These are phyloP conservation scores for Cryphonectria japonica DNA, from an alignment of 2,329 filamentous ascomycete species.

Conservation along the genomic window DNA sequence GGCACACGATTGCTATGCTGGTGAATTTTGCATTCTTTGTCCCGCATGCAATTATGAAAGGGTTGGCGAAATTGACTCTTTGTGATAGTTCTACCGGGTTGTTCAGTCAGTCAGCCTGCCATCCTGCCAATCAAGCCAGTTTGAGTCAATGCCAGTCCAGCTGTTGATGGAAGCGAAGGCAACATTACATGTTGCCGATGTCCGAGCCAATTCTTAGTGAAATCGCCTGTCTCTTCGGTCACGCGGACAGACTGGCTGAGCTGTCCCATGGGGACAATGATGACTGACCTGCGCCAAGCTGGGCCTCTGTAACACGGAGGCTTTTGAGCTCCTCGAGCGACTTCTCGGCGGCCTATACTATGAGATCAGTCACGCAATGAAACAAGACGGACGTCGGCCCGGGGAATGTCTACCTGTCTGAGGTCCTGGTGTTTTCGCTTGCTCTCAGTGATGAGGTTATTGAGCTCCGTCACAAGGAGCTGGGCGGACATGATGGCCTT, in stretches of 20 bases:
- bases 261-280: constrained; percentile 49
- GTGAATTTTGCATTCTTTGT: constrained; percentile 92
- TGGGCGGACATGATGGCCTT: constrained; percentile 78
- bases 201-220: neutral
- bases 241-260: constrained; percentile 39
- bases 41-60: constrained; percentile 90
- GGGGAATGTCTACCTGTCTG: constrained; percentile 62
- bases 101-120: constrained; percentile 14
- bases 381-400: constrained; percentile 33
- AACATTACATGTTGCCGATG: neutral
- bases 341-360: constrained; percentile 80
- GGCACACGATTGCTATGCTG: constrained; percentile 81
- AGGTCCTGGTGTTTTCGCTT: constrained; percentile 93
- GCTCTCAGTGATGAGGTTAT: constrained; percentile 91
- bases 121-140: neutral
- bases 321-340: constrained; percentile 87
- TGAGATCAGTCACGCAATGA: neutral
- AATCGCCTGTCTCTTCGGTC: neutral
- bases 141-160: neutral
- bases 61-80: constrained; percentile 82
- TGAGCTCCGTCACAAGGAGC: constrained; percentile 84
- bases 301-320: constrained; percentile 73
- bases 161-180: constrained; percentile 23
- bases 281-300: constrained; percentile 52
- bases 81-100: constrained; percentile 73